phyloP scores from a whole-genome alignment of 768 basidiomycete genomes.

The Mycena chlorophos region DNA sequence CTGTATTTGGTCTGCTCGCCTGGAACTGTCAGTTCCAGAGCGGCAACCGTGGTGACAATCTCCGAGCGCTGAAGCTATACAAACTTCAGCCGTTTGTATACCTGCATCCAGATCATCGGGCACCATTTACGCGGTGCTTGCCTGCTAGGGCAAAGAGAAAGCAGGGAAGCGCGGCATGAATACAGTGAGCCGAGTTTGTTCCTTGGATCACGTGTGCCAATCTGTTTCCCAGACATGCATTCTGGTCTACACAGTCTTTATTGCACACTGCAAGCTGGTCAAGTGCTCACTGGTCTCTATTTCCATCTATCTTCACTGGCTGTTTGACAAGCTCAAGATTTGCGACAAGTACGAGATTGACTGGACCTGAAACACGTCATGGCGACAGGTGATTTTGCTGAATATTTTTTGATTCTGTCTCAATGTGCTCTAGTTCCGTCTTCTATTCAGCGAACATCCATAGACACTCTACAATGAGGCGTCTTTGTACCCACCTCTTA shows the following conservation, averaged over 20 bases:
- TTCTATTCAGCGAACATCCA: too few species aligned
- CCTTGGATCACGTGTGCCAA: background rate
- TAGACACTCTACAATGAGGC: too few species aligned
- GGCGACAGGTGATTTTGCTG: conserved; percentile 30
- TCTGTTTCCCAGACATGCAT: conserved; percentile 27
- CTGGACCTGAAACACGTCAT: conserved; percentile 29
- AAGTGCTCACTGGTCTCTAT: conserved; percentile 31
- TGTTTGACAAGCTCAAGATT: conserved; percentile 25
- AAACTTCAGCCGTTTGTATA: conserved; percentile 24
- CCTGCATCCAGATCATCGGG: conserved; percentile 20
- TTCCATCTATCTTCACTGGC: conserved; percentile 19
- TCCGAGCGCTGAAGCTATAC: conserved; percentile 21
- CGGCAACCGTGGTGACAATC: conserved; percentile 26
- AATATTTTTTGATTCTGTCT: too few species aligned
- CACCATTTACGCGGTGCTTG: conserved; percentile 12
- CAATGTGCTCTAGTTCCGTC: too few species aligned
- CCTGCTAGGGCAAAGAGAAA: conserved; percentile 21
- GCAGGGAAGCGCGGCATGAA: conserved; percentile 23
- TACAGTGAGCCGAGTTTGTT: conserved; percentile 23
- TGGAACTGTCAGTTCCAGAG: conserved; percentile 23
- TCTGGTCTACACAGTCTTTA: conserved; percentile 30
- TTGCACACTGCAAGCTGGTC: conserved; percentile 28
- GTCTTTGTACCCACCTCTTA: too few species aligned
- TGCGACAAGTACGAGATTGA: conserved; percentile 23
- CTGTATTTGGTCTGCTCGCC: conserved; percentile 21